Evolutionary conservation across 306 rosid genomes (phyloP).

Genomic region (Geum urbanum): DNA sequence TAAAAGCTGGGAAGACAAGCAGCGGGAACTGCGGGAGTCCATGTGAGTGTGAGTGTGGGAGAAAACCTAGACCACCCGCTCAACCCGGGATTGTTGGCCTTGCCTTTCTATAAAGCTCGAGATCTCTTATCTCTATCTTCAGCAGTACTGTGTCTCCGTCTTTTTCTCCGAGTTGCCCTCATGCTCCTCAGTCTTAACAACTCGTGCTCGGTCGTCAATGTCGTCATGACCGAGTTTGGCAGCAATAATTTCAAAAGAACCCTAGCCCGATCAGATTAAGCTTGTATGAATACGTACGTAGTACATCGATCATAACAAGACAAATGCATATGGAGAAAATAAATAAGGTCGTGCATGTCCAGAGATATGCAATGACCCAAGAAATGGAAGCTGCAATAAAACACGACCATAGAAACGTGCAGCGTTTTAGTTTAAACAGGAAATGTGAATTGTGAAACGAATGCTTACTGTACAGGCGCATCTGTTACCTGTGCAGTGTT

Average conservation of each 20-base stretch:
- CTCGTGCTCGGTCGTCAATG: background rate
- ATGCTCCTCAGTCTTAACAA: background rate
- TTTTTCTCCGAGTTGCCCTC: slow-evolving; percentile 9
- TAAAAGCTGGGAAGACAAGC: slow-evolving; percentile 42
- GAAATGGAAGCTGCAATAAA: too few relatives aligned
- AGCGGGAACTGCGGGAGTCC: slow-evolving; percentile 77
- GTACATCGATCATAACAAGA: background rate
- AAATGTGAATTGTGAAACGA: too few relatives aligned
- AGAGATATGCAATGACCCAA: too few relatives aligned
- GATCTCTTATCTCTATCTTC: background rate
- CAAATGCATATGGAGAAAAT: background rate
- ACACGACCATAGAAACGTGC: too few relatives aligned
- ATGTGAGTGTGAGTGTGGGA: slow-evolving; percentile 42
- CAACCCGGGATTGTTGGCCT: slow-evolving; percentile 31
- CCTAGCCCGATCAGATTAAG: background rate
- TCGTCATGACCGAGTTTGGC: background rate
- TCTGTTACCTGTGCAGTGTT: too few relatives aligned
- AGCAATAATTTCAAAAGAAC: background rate
- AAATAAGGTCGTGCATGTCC: background rate
- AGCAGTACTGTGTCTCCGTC: background rate
- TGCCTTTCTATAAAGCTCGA: slow-evolving; percentile 18
- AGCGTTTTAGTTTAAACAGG: too few relatives aligned
- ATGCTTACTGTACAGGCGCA: too few relatives aligned
- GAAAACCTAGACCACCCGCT: slow-evolving; percentile 49
- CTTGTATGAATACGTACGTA: background rate